Evolutionary conservation across 2,329 filamentous ascomycete genomes (phyloP).

Genomic region (Sphaerulina vaccinii): DNA sequence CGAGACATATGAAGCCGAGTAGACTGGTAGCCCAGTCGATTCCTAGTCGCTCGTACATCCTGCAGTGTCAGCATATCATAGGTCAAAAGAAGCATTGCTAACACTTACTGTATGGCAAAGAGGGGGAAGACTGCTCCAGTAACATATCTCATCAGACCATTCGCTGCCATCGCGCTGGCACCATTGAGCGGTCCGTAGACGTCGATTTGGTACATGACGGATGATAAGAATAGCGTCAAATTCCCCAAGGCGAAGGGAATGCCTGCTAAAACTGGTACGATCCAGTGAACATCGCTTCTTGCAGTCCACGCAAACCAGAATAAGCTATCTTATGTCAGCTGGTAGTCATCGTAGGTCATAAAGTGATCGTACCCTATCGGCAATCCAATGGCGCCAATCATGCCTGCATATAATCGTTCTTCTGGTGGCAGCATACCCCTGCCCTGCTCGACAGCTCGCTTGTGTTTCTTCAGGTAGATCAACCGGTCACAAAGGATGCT

Average conservation of each 20-base stretch:
- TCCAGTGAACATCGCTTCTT: constrained; percentile 39
- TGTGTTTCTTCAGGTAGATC: constrained; percentile 39
- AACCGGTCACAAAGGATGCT: constrained; percentile 38
- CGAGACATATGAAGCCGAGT: constrained; percentile 44
- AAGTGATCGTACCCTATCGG: constrained; percentile 32
- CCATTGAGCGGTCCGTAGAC: constrained; percentile 54
- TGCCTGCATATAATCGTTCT: constrained; percentile 37
- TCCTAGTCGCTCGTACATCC: constrained; percentile 41
- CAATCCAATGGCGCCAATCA: constrained; percentile 38
- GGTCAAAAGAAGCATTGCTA: not conserved
- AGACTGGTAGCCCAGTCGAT: constrained; percentile 46
- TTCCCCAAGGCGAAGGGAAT: constrained; percentile 36
- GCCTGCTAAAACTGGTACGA: constrained; percentile 38
- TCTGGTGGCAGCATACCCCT: constrained; percentile 34
- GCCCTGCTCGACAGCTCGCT: constrained; percentile 32
- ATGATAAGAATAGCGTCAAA: constrained; percentile 37
- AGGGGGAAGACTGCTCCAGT: constrained; percentile 21
- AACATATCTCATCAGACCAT: constrained; percentile 45
- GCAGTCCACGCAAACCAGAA: constrained; percentile 45
- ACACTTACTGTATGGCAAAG: constrained; percentile 9
- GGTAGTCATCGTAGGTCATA: not conserved
- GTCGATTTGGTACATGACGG: constrained; percentile 52
- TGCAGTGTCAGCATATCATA: not conserved
- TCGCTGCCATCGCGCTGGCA: constrained; percentile 60
- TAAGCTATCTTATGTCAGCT: constrained; percentile 25